Conservation (phyloP, 2,329 filamentous ascomycete genomes). For the Penicillium sp. region DNA sequence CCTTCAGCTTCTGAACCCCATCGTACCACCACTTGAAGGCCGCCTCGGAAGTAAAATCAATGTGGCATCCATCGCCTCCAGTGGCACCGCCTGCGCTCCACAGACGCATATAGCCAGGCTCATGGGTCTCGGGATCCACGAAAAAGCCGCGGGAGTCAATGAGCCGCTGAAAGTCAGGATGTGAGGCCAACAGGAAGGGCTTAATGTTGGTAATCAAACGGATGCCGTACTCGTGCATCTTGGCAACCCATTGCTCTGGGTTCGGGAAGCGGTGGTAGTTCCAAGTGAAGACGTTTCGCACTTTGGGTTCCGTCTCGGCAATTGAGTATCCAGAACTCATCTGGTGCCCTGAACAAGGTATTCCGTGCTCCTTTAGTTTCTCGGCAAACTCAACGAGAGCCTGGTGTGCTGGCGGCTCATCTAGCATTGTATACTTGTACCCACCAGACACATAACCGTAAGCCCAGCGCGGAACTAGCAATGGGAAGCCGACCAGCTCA, state of each 20-base stretch:
- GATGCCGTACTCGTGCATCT: slow-evolving; percentile 63
- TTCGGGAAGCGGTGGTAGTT: slow-evolving; percentile 68
- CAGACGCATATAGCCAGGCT: slow-evolving; percentile 59
- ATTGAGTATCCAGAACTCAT: slow-evolving; percentile 72
- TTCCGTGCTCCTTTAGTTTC: slow-evolving; percentile 62
- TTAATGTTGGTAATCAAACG: slow-evolving; percentile 70
- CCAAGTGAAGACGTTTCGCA: slow-evolving; percentile 69
- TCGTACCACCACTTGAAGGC: slow-evolving; percentile 71
- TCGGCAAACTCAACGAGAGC: slow-evolving; percentile 60
- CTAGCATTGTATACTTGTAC: slow-evolving; percentile 59
- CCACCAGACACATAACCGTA: slow-evolving; percentile 71
- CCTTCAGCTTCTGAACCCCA: slow-evolving; percentile 60
- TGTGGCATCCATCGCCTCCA: slow-evolving; percentile 66
- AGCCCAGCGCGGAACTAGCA: slow-evolving; percentile 67
- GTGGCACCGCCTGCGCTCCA: slow-evolving; percentile 72
- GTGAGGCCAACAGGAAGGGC: slow-evolving; percentile 65
- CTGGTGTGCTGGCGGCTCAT: slow-evolving; percentile 55
- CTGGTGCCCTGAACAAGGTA: slow-evolving; percentile 68
- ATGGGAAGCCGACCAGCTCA: slow-evolving; percentile 64
- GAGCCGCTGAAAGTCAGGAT: slow-evolving; percentile 64
- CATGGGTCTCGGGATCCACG: slow-evolving; percentile 54
- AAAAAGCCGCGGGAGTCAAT: slow-evolving; percentile 62
- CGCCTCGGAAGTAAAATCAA: slow-evolving; percentile 67
- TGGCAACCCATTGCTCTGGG: slow-evolving; percentile 60
- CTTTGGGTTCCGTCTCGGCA: slow-evolving; percentile 64